Evolutionary conservation across 768 basidiomycete genomes (phyloP), one percentile per base, ranked within the genome.

Genomic region (Lactifluus pinguis): DNA sequence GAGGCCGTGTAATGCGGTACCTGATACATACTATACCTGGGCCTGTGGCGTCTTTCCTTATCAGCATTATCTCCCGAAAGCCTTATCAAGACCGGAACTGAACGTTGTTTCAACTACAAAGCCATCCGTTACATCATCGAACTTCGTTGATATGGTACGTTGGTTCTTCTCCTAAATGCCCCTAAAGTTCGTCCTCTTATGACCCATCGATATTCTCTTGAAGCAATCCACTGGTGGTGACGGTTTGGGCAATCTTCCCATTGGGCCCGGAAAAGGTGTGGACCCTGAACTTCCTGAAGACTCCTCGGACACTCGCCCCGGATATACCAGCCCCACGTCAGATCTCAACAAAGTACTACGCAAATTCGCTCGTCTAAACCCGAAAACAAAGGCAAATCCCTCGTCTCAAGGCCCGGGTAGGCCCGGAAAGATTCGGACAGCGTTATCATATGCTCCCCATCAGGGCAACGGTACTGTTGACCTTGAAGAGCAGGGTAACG

Each of bases 341-440:
- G 70, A 76, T 53, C 67, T 74, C 2, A 70, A 72, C 45, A 70
- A 69, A 42, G 83, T 80, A 63, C 17, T 9, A 13, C 17, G 13
- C 2, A 13, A 2, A 36, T 3, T 3, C n/a, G 41, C 19, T 1
- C 10, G 38, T 21, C 36, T 25, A 10, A 41, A 41, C 15, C 65
- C 29, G 4, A 17, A 5, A 82, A 74, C 62, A 77, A n/a, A 76
- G 10, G 19, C 21, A 3, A 9, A 74, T 63, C 83, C 82, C 17
- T 79, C 80, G 41, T 91, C 91, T 14, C 83, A 90, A 53, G 92
- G 92, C 30, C 25, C 2, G 25, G 25, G 25, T 25, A 91, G 92
- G n/a, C 81, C 81, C 6, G 92, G 92, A 10, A 95, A 95, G 77
- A 83, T 94, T 54, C 84, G 87, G 59, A 86, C 89, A 1, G 85